Evolutionary conservation across 179 eudicot genomes (phyloP).

Genomic region (Beta lomatogona): DNA sequence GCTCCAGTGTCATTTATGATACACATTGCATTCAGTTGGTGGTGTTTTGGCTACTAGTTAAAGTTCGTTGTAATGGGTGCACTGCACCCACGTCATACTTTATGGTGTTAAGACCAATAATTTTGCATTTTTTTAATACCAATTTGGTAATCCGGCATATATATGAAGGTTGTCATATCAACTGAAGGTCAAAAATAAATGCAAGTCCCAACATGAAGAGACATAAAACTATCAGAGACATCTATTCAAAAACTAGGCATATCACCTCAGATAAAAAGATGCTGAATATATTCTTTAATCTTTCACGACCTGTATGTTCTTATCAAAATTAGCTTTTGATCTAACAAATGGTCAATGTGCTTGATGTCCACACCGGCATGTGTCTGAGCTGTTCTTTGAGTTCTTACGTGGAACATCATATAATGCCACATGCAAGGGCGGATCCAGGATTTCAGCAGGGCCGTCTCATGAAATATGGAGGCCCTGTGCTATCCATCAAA

Average conservation of each 20-base stretch:
- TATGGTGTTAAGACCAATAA: too few species aligned
- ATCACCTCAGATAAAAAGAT: neutral
- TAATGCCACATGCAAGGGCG: too few species aligned
- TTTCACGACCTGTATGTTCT: neutral
- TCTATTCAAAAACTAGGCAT: neutral
- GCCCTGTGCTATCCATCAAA: too few species aligned
- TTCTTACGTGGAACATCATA: slow-evolving; percentile 12
- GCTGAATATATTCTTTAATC: neutral
- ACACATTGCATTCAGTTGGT: too few species aligned
- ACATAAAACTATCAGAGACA: neutral
- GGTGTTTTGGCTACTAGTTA: too few species aligned
- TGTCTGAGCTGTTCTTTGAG: slow-evolving; percentile 7
- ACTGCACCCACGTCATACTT: too few species aligned
- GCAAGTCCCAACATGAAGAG: neutral
- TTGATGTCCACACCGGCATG: too few species aligned
- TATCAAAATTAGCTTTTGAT: neutral
- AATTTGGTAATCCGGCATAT: neutral
- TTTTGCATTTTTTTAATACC: neutral
- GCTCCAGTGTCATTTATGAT: too few species aligned
- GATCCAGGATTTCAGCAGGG: too few species aligned
- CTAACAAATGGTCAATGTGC: neutral
- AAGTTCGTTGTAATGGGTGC: too few species aligned
- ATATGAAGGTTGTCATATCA: neutral
- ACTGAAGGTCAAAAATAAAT: neutral
- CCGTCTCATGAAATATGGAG: too few species aligned